These are phyloP conservation scores for Populus simonii DNA, from an alignment of 345 rosid species.

Conservation along the genomic window DNA sequence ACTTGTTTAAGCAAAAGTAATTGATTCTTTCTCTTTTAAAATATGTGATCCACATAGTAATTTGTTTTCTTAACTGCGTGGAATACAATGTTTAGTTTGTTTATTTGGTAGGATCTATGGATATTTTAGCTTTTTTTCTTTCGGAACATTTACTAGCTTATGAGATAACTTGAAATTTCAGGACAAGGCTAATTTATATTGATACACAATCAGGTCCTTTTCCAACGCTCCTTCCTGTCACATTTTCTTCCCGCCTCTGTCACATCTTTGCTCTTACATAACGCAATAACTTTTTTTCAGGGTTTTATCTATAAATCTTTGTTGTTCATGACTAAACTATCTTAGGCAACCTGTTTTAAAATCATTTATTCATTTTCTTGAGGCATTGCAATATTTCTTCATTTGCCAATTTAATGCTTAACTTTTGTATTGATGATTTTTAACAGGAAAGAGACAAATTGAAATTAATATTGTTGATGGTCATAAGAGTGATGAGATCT, in stretches of 20 bases:
- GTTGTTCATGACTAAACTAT: neutral
- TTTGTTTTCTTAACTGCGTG: neutral
- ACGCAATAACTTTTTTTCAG: neutral
- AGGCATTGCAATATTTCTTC: conserved; percentile 3
- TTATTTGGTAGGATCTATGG: neutral
- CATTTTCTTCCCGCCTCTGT: neutral
- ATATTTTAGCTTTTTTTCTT: neutral
- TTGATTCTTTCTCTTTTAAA: neutral
- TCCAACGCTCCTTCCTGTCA: neutral
- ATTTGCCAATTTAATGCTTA: neutral
- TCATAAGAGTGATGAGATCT: conserved; percentile 60
- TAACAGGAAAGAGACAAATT: conserved; percentile 60
- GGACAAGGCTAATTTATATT: neutral
- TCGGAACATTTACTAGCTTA: neutral
- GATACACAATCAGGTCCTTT: neutral
- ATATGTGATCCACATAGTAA: neutral
- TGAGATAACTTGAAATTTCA: neutral
- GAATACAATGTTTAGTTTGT: neutral
- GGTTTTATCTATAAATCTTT: neutral
- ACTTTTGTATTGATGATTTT: neutral
- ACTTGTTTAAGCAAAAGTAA: neutral
- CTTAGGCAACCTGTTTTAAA: neutral
- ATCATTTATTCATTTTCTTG: neutral
- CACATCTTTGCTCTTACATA: neutral
- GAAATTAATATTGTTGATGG: conserved; percentile 88